phyloP scores from a whole-genome alignment of 768 basidiomycete genomes.

The Lyophyllum atratum region DNA sequence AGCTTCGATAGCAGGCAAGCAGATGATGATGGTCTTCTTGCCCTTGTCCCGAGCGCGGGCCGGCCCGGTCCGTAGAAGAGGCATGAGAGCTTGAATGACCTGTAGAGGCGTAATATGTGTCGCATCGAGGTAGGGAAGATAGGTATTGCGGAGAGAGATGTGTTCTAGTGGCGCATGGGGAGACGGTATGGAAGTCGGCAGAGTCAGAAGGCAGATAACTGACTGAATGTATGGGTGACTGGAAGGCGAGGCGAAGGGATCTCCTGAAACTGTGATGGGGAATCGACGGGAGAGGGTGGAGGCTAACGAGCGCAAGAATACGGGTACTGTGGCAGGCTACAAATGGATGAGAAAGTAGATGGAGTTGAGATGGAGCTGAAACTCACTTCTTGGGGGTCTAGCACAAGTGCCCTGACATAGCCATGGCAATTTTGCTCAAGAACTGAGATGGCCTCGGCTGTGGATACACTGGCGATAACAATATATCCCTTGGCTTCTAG shows the following conservation, averaged over 20 bases:
- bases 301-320: constrained; percentile 80
- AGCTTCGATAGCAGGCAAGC: constrained; percentile 71
- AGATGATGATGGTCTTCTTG: constrained; percentile 67
- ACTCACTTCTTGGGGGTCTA: constrained; percentile 76
- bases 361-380: neutral
- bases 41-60: constrained; percentile 52
- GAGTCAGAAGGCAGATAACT: constrained; percentile 73
- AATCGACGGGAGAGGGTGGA: constrained; percentile 82
- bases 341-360: neutral
- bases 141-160: constrained; percentile 59
- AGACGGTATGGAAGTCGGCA: constrained; percentile 41
- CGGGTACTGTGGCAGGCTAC: constrained; percentile 70
- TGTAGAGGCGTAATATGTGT: constrained; percentile 80
- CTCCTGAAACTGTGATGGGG: constrained; percentile 76
- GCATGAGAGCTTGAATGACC: constrained; percentile 74
- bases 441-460: constrained; percentile 60
- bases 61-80: constrained; percentile 71
- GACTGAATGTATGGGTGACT: constrained; percentile 75
- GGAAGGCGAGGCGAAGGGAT: constrained; percentile 72
- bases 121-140: constrained; percentile 70
- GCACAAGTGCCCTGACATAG: constrained; percentile 77
- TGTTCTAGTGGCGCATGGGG: constrained; percentile 69
- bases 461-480: constrained; percentile 77
- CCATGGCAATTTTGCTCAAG: constrained; percentile 72
- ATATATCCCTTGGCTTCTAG: constrained; percentile 82